Evolutionary conservation across 2,329 filamentous ascomycete species (phyloP), one percentile per base, ranked within the genome.

Genomic region (Ceratocystis papillata): DNA sequence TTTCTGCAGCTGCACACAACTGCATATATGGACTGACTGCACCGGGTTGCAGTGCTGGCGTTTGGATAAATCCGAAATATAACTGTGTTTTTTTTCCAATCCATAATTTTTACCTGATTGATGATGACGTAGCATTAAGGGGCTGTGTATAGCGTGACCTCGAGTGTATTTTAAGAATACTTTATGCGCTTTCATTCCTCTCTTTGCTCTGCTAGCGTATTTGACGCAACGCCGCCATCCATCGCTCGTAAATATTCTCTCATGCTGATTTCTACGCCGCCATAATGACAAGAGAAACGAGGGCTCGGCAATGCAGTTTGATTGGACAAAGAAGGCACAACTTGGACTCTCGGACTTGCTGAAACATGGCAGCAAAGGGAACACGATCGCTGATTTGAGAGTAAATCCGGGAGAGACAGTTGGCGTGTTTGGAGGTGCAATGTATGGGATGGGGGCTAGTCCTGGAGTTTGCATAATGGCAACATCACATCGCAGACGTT

Each of bases 31-130:
- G 28, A 63, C 41, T 28, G 44, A 50, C 20, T 48, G 61, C 61
- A 50, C 61, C 50, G 61, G 25, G 61, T 15, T 63, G 61, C 25
- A 22, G 46, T 63, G 61, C 12, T 50, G 46, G 61, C 61, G 61
- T 63, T 63, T 46, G 28, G 41, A 50, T 30, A 48, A 50, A 50
- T 33, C 50, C 25, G 15, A 50, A 48, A 63, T 64, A 45, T 57
- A 55, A 45, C 28, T 22, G 33, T 48, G 5, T 41, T 41, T 41
- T 15, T 41, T 41, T 41, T 41, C 10, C 10, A 41, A 41, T 12
- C 10, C 10, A 41, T 55, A 37, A 57, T 64, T 30, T 64, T 3
- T 28, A 30, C 50, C 46, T 33, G 20, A 33, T 8, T 33, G 17
- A 3, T 30, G 8, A n/a, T 50, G 25, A 20, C 10, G 61, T 50